phyloP scores from a whole-genome alignment of 164 flowering plant species.

The Tinospora cordifolia region DNA sequence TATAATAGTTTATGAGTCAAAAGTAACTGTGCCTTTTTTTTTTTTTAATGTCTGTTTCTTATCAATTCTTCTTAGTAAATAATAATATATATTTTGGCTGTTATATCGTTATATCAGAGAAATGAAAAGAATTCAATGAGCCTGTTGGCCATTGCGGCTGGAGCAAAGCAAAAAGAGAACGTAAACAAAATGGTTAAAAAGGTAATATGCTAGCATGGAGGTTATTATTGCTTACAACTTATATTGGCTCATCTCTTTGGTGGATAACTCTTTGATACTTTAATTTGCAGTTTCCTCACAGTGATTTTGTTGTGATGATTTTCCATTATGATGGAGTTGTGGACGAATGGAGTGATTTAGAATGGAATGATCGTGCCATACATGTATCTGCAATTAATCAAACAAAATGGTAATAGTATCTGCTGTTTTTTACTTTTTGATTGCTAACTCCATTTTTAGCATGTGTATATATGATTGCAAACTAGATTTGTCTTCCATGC shows the following conservation, averaged over 20 bases:
- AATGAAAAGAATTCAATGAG: constrained; percentile 30
- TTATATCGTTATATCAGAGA: constrained; percentile 17
- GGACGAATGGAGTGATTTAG: constrained; percentile 63
- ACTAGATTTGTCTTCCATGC: not conserved
- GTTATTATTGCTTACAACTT: not conserved
- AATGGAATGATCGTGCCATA: constrained; percentile 56
- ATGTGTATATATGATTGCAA: not conserved
- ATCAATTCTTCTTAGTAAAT: not conserved
- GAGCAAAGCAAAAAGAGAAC: constrained; percentile 62
- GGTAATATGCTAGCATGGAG: constrained; percentile 29
- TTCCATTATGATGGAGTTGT: constrained; percentile 83
- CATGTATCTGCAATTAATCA: constrained; percentile 72
- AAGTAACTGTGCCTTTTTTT: no score
- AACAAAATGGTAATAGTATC: constrained; percentile 62
- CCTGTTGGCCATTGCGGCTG: constrained; percentile 79
- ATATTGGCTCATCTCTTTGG: not conserved
- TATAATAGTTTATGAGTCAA: no score
- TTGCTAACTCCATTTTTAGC: not conserved
- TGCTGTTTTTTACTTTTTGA: not conserved
- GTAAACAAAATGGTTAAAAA: constrained; percentile 61
- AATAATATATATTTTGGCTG: not conserved
- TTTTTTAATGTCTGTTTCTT: no score
- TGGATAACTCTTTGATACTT: constrained; percentile 1
- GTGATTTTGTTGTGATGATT: constrained; percentile 65
- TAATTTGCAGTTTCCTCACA: constrained; percentile 50